phyloP scores from a whole-genome alignment of 2,329 filamentous ascomycete genomes.

The Corniculantispora saksenae region DNA sequence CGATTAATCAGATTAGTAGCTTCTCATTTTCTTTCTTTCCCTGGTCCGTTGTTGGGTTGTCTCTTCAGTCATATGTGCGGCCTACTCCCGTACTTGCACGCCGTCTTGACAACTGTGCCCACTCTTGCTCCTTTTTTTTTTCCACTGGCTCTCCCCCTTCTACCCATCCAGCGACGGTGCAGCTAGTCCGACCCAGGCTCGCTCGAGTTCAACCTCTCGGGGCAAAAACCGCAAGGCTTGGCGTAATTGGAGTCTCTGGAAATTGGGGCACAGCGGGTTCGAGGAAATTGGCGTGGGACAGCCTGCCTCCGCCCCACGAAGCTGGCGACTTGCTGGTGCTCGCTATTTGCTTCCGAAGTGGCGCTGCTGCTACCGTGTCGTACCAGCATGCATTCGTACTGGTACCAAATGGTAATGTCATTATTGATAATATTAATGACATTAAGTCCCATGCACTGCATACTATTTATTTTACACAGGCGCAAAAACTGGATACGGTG shows the following conservation, averaged over 20 bases:
- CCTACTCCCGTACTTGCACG: too few relatives aligned
- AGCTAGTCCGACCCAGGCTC: neutral
- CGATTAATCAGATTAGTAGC: neutral
- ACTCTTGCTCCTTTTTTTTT: slow-evolving; percentile 3
- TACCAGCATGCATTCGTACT: neutral
- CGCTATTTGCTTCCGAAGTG: slow-evolving; percentile 17
- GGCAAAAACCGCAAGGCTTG: slow-evolving; percentile 17
- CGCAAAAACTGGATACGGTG: neutral
- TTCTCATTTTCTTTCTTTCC: too few relatives aligned
- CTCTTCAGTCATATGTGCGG: neutral
- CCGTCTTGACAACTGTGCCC: neutral
- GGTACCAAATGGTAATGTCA: neutral
- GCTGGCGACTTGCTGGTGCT: slow-evolving; percentile 1
- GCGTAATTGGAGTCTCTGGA: slow-evolving; percentile 12
- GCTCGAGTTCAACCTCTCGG: slow-evolving; percentile 11
- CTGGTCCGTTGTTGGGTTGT: neutral
- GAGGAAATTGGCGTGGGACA: slow-evolving; percentile 18
- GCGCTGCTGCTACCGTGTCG: slow-evolving; percentile 7
- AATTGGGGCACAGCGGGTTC: slow-evolving; percentile 16
- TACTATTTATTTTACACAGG: neutral
- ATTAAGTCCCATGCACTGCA: neutral
- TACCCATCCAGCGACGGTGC: neutral
- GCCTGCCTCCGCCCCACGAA: slow-evolving; percentile 6
- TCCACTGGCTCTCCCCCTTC: neutral
- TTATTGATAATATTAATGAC: slow-evolving; percentile 2